A percentile compares a stretch with the other conserved stretches of the same genome.
These are phyloP conservation scores for Penicillium lividum DNA, from an alignment of 495 filamentous ascomycete genomes.

Conservation along the genomic window DNA sequence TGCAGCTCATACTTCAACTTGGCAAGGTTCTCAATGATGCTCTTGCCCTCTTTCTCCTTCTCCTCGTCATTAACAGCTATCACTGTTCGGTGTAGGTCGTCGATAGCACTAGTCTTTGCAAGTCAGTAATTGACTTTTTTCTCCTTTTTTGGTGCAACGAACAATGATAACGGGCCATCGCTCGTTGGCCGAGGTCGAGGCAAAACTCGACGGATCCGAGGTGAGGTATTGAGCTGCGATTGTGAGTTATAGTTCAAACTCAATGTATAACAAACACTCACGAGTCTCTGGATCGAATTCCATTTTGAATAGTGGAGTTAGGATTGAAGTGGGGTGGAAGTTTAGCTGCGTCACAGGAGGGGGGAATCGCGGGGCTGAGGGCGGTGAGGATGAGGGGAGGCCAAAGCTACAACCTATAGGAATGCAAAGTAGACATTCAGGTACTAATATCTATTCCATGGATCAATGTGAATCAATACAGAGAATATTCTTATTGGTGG, in stretches of 20 bases:
- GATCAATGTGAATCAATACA: not conserved
- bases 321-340: constrained; percentile 6
- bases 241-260: constrained; percentile 17
- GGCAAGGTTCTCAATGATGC: constrained; percentile 75
- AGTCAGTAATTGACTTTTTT: constrained; percentile 13
- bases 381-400: constrained; percentile 5
- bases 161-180: constrained; percentile 95
- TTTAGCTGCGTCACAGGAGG: constrained; percentile 3
- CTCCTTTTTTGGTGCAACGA: constrained; percentile 19
- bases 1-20: constrained; percentile 94
- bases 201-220: constrained; percentile 83
- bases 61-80: constrained; percentile 51
- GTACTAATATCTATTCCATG: not conserved
- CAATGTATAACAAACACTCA: constrained; percentile 32
- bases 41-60: constrained; percentile 78
- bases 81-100: constrained; percentile 83
- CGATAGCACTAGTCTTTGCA: constrained; percentile 84
- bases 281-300: constrained; percentile 54
- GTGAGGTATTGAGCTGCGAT: constrained; percentile 73
- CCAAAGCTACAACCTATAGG: not conserved
- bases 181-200: constrained; percentile 74
- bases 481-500: not conserved
- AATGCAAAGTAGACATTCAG: not conserved
- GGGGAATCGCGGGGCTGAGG: constrained; percentile 8
- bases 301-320: constrained; percentile 38